These are phyloP conservation scores for Catunica adiposa DNA, from an alignment of 2,329 filamentous ascomycete species.

Conservation along the genomic window DNA sequence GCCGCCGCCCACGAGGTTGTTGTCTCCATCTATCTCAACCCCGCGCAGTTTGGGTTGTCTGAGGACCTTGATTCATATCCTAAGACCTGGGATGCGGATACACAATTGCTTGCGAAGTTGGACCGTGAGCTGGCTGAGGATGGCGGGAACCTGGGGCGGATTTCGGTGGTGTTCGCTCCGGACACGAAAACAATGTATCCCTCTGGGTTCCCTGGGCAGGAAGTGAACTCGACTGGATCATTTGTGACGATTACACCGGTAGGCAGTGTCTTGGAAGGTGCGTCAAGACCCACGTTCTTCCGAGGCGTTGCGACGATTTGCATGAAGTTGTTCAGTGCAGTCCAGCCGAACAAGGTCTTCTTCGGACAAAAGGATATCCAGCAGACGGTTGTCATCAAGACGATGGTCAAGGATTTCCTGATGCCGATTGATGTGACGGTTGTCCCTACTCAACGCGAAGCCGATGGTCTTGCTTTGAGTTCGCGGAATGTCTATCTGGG, in stretches of 20 bases:
- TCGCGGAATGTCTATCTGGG: conserved; percentile 91
- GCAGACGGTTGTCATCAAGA: conserved; percentile 77
- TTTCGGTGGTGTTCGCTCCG: conserved; percentile 76
- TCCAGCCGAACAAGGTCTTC: conserved; percentile 54
- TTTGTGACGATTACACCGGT: conserved; percentile 87
- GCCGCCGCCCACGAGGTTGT: conserved; percentile 73
- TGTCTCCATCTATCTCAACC: conserved; percentile 89
- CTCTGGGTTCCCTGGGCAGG: conserved; percentile 53
- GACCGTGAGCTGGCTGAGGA: conserved; percentile 56
- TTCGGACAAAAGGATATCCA: conserved; percentile 98
- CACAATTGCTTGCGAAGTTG: conserved; percentile 46
- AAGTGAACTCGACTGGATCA: conserved; percentile 60
- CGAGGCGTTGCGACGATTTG: conserved; percentile 90
- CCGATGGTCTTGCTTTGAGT: conserved; percentile 75
- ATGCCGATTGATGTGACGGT: conserved; percentile 60
- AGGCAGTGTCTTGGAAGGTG: conserved; percentile 65
- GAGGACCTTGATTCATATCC: conserved; percentile 87
- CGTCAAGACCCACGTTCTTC: conserved; percentile 83
- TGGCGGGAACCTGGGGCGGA: conserved; percentile 43
- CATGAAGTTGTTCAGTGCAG: conserved; percentile 50
- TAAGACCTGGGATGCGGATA: conserved; percentile 70
- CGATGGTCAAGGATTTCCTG: conserved; percentile 77
- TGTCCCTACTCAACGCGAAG: conserved; percentile 56
- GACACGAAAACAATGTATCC: conserved; percentile 78
- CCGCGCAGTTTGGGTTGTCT: conserved; percentile 78